A percentile compares a stretch with the other conserved stretches of the same genome.
phyloP scores from a whole-genome alignment of 768 basidiomycete genomes.

The Boletus vinaceobasis region DNA sequence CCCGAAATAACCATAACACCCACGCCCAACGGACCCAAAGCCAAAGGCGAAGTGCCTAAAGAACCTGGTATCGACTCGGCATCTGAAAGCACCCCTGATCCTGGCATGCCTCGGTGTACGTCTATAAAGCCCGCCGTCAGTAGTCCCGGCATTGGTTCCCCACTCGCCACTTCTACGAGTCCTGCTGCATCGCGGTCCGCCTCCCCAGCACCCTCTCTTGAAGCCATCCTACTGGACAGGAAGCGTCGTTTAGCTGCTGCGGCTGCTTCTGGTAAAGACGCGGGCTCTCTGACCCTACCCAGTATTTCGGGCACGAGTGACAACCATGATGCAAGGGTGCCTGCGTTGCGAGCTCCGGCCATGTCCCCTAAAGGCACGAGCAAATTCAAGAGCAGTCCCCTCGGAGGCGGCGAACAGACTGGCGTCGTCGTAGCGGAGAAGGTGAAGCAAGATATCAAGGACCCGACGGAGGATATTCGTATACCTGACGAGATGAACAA shows the following conservation, averaged over 20 bases:
- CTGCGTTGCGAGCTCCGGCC: conserved; percentile 11
- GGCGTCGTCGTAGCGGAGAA: conserved; percentile 51
- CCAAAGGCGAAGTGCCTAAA: not conserved
- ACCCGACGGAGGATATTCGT: conserved; percentile 23
- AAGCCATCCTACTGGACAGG: conserved; percentile 64
- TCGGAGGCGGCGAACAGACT: conserved; percentile 43
- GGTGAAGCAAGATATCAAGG: conserved; percentile 36
- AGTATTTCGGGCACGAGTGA: conserved; percentile 7
- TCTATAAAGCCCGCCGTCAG: conserved; percentile 11
- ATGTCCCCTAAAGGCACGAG: conserved; percentile 41
- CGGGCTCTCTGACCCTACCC: not conserved
- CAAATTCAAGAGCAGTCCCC: conserved; percentile 74
- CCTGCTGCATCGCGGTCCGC: conserved; percentile 31
- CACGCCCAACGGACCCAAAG: conserved; percentile 1
- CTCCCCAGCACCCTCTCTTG: conserved; percentile 57
- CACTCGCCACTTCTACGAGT: conserved; percentile 13
- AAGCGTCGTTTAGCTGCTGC: conserved; percentile 48
- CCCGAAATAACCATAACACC: not conserved
- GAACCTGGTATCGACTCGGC: not conserved
- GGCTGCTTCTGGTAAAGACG: conserved; percentile 17
- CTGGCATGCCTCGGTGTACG: not conserved
- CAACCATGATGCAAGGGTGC: conserved; percentile 15
- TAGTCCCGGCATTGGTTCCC: conserved; percentile 6
- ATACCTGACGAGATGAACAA: conserved; percentile 37
- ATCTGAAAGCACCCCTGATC: not conserved